phyloP scores from a whole-genome alignment of 2,329 filamentous ascomycete species.

The Cladophialophora chaetospira region DNA sequence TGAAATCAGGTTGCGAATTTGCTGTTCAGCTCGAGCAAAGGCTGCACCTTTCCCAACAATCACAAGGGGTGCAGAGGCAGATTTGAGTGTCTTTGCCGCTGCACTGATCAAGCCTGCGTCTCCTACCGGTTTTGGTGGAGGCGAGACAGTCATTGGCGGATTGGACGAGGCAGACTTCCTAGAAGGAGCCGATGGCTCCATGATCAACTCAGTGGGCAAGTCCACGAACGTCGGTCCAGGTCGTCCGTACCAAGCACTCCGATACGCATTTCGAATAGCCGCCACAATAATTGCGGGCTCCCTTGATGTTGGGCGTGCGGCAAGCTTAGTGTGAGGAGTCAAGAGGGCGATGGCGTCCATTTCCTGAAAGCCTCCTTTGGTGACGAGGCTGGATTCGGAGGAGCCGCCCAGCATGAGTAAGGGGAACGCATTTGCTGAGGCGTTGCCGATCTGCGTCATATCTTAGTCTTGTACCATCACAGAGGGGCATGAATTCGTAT shows the following conservation, averaged over 20 bases:
- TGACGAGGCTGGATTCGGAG: constrained; percentile 53
- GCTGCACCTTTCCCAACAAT: constrained; percentile 60
- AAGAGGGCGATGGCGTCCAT: constrained; percentile 58
- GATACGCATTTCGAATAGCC: constrained; percentile 55
- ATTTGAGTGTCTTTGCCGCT: constrained; percentile 49
- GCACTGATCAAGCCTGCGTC: constrained; percentile 48
- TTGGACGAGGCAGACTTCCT: background rate
- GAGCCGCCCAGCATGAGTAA: constrained; percentile 58
- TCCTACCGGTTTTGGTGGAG: constrained; percentile 48
- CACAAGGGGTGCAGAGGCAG: constrained; percentile 54
- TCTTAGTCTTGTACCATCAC: background rate
- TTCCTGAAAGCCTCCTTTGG: constrained; percentile 60
- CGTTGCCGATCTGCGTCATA: constrained; percentile 47
- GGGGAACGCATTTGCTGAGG: constrained; percentile 58
- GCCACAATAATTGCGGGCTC: constrained; percentile 47
- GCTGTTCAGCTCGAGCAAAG: constrained; percentile 53
- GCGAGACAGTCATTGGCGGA: constrained; percentile 17
- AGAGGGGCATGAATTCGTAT: no score
- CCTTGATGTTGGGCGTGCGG: constrained; percentile 49
- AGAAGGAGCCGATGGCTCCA: constrained; percentile 37
- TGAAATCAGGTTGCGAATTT: constrained; percentile 50
- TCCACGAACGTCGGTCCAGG: constrained; percentile 58
- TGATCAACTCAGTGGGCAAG: constrained; percentile 58
- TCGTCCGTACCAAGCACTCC: constrained; percentile 56
- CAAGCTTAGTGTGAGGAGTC: constrained; percentile 56